phyloP scores from a whole-genome alignment of 495 filamentous ascomycete species.

The Penicillium taxi region DNA sequence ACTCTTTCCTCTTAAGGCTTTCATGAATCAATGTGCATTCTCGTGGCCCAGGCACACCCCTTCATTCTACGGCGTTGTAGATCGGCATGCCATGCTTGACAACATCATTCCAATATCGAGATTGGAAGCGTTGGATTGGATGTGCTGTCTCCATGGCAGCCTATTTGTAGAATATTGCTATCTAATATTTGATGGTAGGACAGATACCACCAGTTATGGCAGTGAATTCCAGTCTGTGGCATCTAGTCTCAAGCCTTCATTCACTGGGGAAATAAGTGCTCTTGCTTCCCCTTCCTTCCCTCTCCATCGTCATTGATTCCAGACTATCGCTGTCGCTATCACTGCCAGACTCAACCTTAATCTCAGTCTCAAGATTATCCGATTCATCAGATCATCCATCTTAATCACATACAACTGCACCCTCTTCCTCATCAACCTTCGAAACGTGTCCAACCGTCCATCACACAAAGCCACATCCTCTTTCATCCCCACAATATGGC shows the following conservation, averaged over 20 bases:
- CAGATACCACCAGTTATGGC: no score
- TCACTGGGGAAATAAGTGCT: background rate
- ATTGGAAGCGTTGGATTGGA: conserved; percentile 1
- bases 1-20: no score
- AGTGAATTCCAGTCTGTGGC: no score
- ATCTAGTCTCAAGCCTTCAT: no score
- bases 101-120: background rate
- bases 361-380: no score
- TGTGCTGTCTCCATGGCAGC: conserved; percentile 1
- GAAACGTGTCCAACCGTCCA: no score
- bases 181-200: no score
- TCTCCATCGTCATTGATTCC: background rate
- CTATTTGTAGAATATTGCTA: no score
- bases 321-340: background rate
- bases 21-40: conserved; percentile 20
- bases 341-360: background rate
- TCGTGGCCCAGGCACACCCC: conserved; percentile 10
- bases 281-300: background rate
- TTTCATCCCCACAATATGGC: conserved; percentile 24
- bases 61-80: background rate
- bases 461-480: no score
- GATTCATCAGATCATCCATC: no score
- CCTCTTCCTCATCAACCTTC: no score
- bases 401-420: no score
- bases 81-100: conserved; percentile 3